Evolutionary conservation across 768 basidiomycete genomes (phyloP), one percentile per base, ranked within the genome.

Genomic region (Goffeauzyma gilvescens): DNA sequence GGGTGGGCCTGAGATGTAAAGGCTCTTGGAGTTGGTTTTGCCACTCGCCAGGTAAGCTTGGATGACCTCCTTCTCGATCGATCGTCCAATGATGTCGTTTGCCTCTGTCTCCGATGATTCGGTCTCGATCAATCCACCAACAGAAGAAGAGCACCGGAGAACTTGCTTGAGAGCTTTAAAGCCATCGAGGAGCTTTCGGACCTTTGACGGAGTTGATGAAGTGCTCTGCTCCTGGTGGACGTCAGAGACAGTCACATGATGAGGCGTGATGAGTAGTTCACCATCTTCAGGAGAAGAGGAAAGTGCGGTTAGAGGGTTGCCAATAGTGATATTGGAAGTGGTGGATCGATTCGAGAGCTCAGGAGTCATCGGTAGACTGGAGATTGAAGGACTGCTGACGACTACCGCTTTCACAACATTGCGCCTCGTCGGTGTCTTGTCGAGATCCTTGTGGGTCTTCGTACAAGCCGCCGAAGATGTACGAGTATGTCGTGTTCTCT

Each of bases 1-100:
- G 3, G 87, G 86, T 1, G 84, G 75, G 7, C 90, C 90, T 7
- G 87, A 89, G 40, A 95, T 77, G 62, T 89, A 95, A 45, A 90
- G 68, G 70, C 8, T 73, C 67, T 3, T 51, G 32, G 7, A 48
- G 48, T 0, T 41, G 41, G 1, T 37, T 8, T 33, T 37, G 12
- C 41, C 32, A 12, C 44, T 31, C 5, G 49, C 34, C 12, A 63
- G 49, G 36, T 63, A 63, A 1, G 40, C 22, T 25, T 49, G 32
- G 3, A 63, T 25, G 7, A 38, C 22, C 1, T 41, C 41, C 39
- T 60, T 57, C 48, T 63, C 62, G 14, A 51, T 50, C 12, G 55
- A 54, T 26, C 62, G 51, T 2, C 62, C 62, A n/a, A 62, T 44
- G 40, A 63, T 50, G 13, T 45, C 45, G 17, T 26, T 39, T 10